Percentiles rank a stretch among this genome's conserved stretches.
Evolutionary conservation across 169 alveolate species (phyloP).

Genomic region (Plasmodium gallinaceum): DNA sequence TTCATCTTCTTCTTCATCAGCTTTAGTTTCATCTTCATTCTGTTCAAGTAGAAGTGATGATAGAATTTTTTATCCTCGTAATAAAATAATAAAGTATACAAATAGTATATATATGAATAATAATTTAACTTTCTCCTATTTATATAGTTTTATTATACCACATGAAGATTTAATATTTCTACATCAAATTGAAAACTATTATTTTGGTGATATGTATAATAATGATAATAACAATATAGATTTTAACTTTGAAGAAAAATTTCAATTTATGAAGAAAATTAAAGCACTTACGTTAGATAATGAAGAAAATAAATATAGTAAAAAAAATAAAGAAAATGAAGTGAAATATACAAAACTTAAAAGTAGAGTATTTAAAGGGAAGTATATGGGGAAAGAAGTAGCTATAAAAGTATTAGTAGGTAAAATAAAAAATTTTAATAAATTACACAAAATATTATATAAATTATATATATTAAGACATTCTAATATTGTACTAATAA

Average conservation of each 20-base stretch:
- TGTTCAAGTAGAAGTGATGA: slow-evolving; percentile 25
- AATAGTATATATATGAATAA: slow-evolving; percentile 59
- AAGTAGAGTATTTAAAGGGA: slow-evolving; percentile 69
- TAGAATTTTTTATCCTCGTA: slow-evolving; percentile 1
- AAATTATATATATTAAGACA: slow-evolving; percentile 60
- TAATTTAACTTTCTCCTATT: slow-evolving; percentile 40
- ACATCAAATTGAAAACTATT: slow-evolving; percentile 38
- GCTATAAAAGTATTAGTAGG: slow-evolving; percentile 78
- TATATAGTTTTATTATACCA: slow-evolving; percentile 67
- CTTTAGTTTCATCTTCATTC: slow-evolving; percentile 24
- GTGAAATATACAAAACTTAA: slow-evolving; percentile 6
- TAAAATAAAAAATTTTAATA: slow-evolving; percentile 42
- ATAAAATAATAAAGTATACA: slow-evolving; percentile 42
- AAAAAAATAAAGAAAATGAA: background rate
- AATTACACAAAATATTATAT: slow-evolving; percentile 50
- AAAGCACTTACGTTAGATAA: background rate
- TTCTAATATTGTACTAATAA: slow-evolving; percentile 62
- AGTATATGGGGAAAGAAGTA: slow-evolving; percentile 77
- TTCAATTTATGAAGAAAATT: background rate
- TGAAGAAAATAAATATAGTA: background rate
- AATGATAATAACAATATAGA: background rate
- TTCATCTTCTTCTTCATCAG: slow-evolving; percentile 34
- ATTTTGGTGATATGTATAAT: background rate
- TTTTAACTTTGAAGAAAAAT: background rate
- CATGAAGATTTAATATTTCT: slow-evolving; percentile 62